These are phyloP conservation scores for Atkinsonella hypoxylon DNA, from an alignment of 2,329 filamentous ascomycete species.

Conservation along the genomic window DNA sequence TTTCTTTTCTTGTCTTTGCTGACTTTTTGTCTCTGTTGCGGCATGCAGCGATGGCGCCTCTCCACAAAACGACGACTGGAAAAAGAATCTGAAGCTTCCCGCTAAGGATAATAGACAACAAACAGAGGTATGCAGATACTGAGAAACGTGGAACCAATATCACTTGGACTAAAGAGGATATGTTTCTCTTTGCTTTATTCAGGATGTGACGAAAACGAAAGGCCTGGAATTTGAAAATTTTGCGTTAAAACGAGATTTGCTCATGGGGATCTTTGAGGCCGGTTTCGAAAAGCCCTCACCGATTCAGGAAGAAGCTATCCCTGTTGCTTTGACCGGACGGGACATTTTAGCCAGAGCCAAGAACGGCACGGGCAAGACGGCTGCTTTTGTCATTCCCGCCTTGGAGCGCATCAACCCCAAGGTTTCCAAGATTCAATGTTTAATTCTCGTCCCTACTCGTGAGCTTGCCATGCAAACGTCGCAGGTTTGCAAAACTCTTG, in stretches of 20 bases:
- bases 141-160: slow-evolving; percentile 1
- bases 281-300: slow-evolving; percentile 98
- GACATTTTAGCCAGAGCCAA: slow-evolving; percentile 95
- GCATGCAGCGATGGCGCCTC: slow-evolving; percentile 32
- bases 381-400: slow-evolving; percentile 91
- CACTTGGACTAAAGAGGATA: slow-evolving; percentile 8
- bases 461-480: slow-evolving; percentile 97
- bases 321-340: slow-evolving; percentile 85
- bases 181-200: slow-evolving; percentile 5
- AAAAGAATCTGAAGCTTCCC: slow-evolving; percentile 59
- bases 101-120: slow-evolving; percentile 66
- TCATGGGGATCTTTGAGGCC: slow-evolving; percentile 99
- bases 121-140: slow-evolving; percentile 50
- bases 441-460: slow-evolving; percentile 92
- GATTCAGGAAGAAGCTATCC: slow-evolving; percentile 98
- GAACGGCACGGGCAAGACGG: slow-evolving; percentile 97
- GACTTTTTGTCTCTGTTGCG: neutral
- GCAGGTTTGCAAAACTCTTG: slow-evolving; percentile 96
- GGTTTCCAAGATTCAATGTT: slow-evolving; percentile 87
- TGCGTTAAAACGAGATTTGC: slow-evolving; percentile 80
- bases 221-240: slow-evolving; percentile 97
- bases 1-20: neutral
- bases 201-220: slow-evolving; percentile 98
- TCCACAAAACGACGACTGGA: slow-evolving; percentile 52
- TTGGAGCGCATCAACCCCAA: slow-evolving; percentile 96